Evolutionary conservation across 2,329 filamentous ascomycete species (phyloP).

Genomic region (Aureobasidium uvarum): DNA sequence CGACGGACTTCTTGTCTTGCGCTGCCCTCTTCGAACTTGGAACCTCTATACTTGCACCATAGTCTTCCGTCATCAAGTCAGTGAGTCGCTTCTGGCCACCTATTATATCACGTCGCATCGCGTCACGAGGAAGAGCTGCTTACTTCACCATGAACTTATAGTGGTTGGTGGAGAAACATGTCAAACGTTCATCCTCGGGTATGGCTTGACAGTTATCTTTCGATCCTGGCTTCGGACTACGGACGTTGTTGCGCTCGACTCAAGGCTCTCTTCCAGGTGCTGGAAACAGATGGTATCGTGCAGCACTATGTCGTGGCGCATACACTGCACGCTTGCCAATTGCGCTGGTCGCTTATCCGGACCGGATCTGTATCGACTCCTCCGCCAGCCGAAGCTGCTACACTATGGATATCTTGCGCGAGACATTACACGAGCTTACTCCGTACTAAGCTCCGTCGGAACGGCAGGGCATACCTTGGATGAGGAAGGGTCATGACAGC

Average conservation of each 20-base stretch:
- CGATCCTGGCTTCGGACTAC: not conserved
- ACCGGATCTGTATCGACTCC: not conserved
- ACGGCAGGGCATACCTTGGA: not conserved
- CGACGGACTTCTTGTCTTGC: not conserved
- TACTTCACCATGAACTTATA: not conserved
- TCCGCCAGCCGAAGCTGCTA: not conserved
- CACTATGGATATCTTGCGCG: not conserved
- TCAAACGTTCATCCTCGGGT: not conserved
- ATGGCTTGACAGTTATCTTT: not conserved
- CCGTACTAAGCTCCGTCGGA: not conserved
- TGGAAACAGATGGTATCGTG: not conserved
- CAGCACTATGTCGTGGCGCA: not conserved
- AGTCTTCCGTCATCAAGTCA: not conserved
- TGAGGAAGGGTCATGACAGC: not conserved
- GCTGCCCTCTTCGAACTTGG: not conserved
- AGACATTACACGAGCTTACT: conserved; percentile 7
- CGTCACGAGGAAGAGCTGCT: not conserved
- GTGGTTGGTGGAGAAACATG: conserved; percentile 18
- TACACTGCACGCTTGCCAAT: too few species aligned
- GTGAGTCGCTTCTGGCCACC: not conserved
- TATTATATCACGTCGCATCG: not conserved
- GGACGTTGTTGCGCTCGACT: not conserved
- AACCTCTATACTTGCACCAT: not conserved
- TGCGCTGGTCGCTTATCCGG: not conserved
- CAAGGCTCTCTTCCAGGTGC: not conserved